phyloP scores from a whole-genome alignment of 2,329 filamentous ascomycete species.

The Macrophomina tecta region DNA sequence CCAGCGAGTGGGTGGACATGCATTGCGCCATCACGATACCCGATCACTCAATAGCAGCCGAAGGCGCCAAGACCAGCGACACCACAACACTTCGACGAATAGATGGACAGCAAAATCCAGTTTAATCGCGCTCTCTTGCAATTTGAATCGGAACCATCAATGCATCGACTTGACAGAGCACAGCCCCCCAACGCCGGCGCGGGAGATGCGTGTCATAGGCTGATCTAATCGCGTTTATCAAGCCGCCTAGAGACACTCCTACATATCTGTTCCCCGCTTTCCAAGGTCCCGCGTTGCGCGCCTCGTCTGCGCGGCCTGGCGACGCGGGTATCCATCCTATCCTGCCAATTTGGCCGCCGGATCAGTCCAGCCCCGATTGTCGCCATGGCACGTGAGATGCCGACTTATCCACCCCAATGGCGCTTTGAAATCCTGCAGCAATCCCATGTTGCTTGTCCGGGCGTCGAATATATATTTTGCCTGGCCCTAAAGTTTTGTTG shows the following conservation, averaged over 20 bases:
- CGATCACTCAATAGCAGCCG: conserved; percentile 21
- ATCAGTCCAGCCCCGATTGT: conserved; percentile 14
- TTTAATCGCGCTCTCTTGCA: background rate
- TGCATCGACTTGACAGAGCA: background rate
- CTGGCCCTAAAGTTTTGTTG: background rate
- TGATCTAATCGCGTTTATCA: conserved; percentile 14
- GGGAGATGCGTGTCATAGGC: conserved; percentile 11
- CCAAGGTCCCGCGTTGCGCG: background rate
- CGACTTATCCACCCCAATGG: conserved; percentile 12
- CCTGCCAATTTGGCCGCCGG: background rate
- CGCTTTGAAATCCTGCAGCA: background rate
- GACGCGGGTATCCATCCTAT: background rate
- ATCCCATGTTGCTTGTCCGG: conserved; percentile 7
- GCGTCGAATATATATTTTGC: conserved; percentile 5
- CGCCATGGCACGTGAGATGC: conserved; percentile 23
- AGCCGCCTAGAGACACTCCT: background rate
- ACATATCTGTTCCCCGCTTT: background rate
- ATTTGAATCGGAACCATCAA: background rate
- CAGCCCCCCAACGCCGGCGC: background rate
- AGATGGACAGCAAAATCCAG: background rate
- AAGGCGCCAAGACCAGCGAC: conserved; percentile 1
- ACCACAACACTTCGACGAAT: conserved; percentile 6
- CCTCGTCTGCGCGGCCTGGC: background rate
- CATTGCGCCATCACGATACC: background rate
- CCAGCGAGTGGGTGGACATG: background rate